phyloP scores from a whole-genome alignment of 148 eudicot genomes.

The Fallopia convolvulus region DNA sequence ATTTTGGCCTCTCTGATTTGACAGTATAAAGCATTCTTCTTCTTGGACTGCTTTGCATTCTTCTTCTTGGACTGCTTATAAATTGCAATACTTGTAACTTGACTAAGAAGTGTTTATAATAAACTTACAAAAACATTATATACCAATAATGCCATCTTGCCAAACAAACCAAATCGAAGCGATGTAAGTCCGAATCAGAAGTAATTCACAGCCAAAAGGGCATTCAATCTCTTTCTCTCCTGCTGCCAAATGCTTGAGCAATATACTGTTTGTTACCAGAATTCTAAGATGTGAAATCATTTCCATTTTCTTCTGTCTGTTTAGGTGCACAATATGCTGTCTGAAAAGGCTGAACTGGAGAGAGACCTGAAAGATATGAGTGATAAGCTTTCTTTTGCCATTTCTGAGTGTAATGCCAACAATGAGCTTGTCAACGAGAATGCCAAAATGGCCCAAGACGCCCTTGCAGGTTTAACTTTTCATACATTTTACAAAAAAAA shows the following conservation, averaged over 20 bases:
- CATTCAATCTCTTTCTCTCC: background rate
- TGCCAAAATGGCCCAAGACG: slow-evolving; percentile 74
- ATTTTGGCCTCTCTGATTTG: background rate
- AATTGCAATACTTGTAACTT: background rate
- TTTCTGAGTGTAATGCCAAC: slow-evolving; percentile 53
- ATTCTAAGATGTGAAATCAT: background rate
- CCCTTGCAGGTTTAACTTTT: slow-evolving; percentile 57
- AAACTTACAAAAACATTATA: no score
- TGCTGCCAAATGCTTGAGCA: background rate
- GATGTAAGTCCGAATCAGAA: no score
- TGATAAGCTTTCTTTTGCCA: slow-evolving; percentile 54
- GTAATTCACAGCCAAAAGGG: background rate
- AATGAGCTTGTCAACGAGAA: slow-evolving; percentile 60
- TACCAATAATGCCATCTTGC: no score
- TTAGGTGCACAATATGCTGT: slow-evolving; percentile 45
- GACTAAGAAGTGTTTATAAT: background rate
- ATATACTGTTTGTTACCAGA: background rate
- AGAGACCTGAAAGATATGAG: slow-evolving; percentile 41
- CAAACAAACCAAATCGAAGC: background rate
- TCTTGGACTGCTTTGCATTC: background rate
- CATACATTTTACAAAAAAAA: background rate
- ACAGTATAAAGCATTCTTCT: background rate
- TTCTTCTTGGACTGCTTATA: background rate
- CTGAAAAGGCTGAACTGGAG: slow-evolving; percentile 56
- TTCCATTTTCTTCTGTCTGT: background rate